A percentile compares a stretch with the other conserved stretches of the same genome.
phyloP scores from a whole-genome alignment of 331 rosid species.

The Quercus tomentella region DNA sequence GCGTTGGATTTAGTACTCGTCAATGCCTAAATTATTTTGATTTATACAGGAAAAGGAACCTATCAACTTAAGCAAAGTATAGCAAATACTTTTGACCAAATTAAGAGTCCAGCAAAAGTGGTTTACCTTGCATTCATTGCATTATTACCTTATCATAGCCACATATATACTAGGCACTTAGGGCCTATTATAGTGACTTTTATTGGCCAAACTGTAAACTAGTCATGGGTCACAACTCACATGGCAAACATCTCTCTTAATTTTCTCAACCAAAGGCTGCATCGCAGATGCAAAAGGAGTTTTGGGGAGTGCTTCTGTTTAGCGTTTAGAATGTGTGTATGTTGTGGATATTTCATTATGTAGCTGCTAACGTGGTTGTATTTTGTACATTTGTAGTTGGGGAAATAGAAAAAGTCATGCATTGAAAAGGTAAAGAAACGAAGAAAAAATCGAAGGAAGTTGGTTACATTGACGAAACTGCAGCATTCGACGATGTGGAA shows the following conservation, averaged over 20 bases:
- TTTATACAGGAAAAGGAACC: not conserved
- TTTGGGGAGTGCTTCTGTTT: too few relatives aligned
- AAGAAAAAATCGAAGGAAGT: not conserved
- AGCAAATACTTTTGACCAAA: slow-evolving; percentile 18
- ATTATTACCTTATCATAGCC: not conserved
- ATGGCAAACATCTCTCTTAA: not conserved
- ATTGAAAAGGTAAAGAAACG: not conserved
- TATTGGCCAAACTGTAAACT: not conserved
- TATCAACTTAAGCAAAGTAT: slow-evolving; percentile 1
- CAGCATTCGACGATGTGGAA: too few relatives aligned
- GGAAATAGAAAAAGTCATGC: not conserved
- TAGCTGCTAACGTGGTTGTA: too few relatives aligned
- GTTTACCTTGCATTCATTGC: not conserved
- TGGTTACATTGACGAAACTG: not conserved
- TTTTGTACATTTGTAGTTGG: too few relatives aligned
- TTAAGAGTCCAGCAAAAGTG: not conserved
- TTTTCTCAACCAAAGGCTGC: not conserved
- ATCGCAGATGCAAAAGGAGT: too few relatives aligned
- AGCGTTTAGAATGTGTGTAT: too few relatives aligned
- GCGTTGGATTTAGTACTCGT: not conserved
- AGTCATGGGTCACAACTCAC: not conserved
- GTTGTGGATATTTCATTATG: too few relatives aligned
- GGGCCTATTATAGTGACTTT: not conserved
- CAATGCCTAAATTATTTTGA: not conserved
- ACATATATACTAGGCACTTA: not conserved